Percentiles rank a stretch among this genome's conserved stretches.
These are phyloP conservation scores for Akanthomyces lecanii DNA, from an alignment of 2,329 filamentous ascomycete species.

Conservation along the genomic window DNA sequence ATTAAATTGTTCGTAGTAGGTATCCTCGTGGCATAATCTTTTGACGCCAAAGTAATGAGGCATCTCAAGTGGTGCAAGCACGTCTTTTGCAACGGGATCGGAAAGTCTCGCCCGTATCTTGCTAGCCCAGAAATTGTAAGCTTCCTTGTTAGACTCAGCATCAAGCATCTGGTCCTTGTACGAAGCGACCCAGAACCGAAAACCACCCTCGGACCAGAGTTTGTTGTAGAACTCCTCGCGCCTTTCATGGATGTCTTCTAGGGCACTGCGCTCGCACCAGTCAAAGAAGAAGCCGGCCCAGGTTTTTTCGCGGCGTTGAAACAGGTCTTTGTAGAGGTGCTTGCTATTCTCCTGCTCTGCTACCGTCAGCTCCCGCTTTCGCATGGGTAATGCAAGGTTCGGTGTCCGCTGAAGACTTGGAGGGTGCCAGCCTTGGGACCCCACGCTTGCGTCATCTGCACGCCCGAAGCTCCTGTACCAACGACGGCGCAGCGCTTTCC, in stretches of 20 bases:
- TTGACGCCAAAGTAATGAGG: conserved; percentile 45
- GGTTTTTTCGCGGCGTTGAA: not conserved
- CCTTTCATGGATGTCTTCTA: conserved; percentile 31
- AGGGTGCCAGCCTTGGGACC: conserved; percentile 45
- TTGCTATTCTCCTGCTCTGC: conserved; percentile 1
- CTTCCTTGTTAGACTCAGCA: conserved; percentile 37
- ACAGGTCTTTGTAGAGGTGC: not conserved
- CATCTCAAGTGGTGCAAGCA: conserved; percentile 43
- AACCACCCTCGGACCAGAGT: conserved; percentile 42
- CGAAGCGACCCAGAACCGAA: conserved; percentile 26
- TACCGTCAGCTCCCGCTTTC: conserved; percentile 32
- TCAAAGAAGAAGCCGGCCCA: not conserved
- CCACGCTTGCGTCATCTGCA: conserved; percentile 56
- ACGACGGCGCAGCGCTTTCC: conserved; percentile 56
- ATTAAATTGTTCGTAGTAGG: conserved; percentile 46
- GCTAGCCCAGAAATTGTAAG: conserved; percentile 46
- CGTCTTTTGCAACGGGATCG: conserved; percentile 39
- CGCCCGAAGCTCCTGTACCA: conserved; percentile 55
- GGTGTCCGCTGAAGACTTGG: conserved; percentile 57
- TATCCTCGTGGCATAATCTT: conserved; percentile 41
- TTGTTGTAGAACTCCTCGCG: conserved; percentile 38
- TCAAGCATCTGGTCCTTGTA: conserved; percentile 38
- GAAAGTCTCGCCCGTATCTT: conserved; percentile 41
- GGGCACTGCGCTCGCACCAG: not conserved
- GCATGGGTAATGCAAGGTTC: conserved; percentile 57